Base-by-base conservation (phyloP, 352 stramenopile genomes). In the Pythium brassicae region DNA sequence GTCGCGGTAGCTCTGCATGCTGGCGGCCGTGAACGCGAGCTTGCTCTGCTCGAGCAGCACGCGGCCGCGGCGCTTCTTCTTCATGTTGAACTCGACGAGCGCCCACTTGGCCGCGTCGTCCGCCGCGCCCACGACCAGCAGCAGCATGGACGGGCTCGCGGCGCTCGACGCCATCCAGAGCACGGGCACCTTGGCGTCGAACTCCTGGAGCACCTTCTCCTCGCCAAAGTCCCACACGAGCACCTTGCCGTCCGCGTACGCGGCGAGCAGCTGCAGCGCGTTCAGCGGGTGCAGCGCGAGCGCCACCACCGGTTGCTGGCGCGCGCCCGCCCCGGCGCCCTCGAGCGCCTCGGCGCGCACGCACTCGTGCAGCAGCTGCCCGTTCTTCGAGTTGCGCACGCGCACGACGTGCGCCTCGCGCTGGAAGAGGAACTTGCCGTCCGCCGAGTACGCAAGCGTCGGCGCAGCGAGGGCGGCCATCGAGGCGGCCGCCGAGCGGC, bases 341-440 rank as follows among this genome's bases (percentile, higher is more conserved):
- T 5, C 27, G 47, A n/a, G 60, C 15, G 27, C 59, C 40, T 20
- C 55, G 3, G 32, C 49, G 48, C 77, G 80, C 9, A 80, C 66
- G 48, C 78, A 89, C 59, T 91, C 76, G 62, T 94, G 78, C 57
- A 92, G 65, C 29, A 90, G 63, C 44, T 87, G 78, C 8, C 84
- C 84, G 57, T 77, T 94, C 58, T 76, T 75, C 50, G 76, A 72
- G 63, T 87, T 78, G 32, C 87, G 67, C 42, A 92, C 80, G 48
- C 77, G 78, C 12, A 94, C 62, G 46, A 84, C 74, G 59, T 89
- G 74, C n/a, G 71, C 75, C 34, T 91, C 78, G 52, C 78, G 76
- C 68, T 92, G 78, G 70, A 92, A 94, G 26, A 94, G 65, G 60
- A 83, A 83, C 60, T 78, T 85, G 19, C 76, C 82, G 59, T 92